Base-by-base conservation (phyloP, 257 asterid species). In the Cordia subcordata region DNA sequence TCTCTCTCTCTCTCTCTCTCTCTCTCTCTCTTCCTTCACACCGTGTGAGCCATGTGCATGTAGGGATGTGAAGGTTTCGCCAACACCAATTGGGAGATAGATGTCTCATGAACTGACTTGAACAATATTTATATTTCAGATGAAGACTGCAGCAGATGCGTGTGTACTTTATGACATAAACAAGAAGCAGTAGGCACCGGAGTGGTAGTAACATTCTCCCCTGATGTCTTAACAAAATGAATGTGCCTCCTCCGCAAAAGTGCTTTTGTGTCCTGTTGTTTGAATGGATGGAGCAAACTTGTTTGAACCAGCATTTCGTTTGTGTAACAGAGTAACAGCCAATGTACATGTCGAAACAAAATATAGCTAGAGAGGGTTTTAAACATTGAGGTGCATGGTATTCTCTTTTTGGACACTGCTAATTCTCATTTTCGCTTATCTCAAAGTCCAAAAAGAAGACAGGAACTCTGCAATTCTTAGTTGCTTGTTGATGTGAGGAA, bases 61-160 rank as follows among this genome's bases (percentile, higher is more conserved):
- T 27, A 27, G 3, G 35, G 3, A 6, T 27, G 4, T 27, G 35
- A 27, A 27, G 35, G 35, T 27, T 27, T 27, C 6, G 35, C 35
- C 35, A 3, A 27, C 6, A 6, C 6, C 35, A 27, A 27, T 27
- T 27, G 3, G 35, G 35, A 27, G 6, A 27, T 23, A 6, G 14
- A 20, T 21, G 3, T 59, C 8, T 27, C 35, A 39, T 39, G 49
- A 65, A 66, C 56, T 57, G 45, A 4, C 10, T 22, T 76, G 13
- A 23, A 67, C 57, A 22, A 42, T 2, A 42, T 42, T 10, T 27
- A 13, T 52, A 13, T 65, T 57, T 71, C 90, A 92, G 95, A 82
- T 92, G 76, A 92, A 92, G 76, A 88, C 95, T 19, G 96, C 98
- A 1, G 92, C 95, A 49, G 96, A 93, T 77, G 87, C 80, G 53